These are phyloP conservation scores for Celoporthe dispersa DNA, from an alignment of 2,329 filamentous ascomycete species.

Conservation along the genomic window DNA sequence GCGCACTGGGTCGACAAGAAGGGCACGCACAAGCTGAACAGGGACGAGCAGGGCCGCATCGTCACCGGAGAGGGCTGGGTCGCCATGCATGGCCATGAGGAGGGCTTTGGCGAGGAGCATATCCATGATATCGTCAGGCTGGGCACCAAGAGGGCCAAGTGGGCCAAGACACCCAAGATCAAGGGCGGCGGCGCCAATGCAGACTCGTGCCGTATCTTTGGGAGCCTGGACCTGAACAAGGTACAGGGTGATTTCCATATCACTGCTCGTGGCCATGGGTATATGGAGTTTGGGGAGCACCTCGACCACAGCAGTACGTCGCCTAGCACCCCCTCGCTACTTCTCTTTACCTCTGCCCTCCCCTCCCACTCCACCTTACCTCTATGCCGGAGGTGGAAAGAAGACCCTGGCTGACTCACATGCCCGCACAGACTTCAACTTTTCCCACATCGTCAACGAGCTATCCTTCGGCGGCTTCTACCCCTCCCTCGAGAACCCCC, in stretches of 20 bases:
- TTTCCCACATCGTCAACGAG: slow-evolving; percentile 94
- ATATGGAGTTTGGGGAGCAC: slow-evolving; percentile 78
- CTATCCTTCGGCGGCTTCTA: slow-evolving; percentile 98
- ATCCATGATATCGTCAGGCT: slow-evolving; percentile 88
- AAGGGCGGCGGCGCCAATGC: slow-evolving; percentile 46
- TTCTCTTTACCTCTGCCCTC: not conserved
- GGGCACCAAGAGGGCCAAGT: slow-evolving; percentile 65
- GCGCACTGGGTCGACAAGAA: slow-evolving; percentile 75
- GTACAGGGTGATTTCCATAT: slow-evolving; percentile 99
- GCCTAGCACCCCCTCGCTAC: not conserved
- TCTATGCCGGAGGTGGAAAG: not conserved
- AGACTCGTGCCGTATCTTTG: slow-evolving; percentile 88
- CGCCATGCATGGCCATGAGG: slow-evolving; percentile 54
- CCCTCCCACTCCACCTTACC: not conserved
- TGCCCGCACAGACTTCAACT: slow-evolving; percentile 79
- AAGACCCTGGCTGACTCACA: not conserved
- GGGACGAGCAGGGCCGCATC: slow-evolving; percentile 58
- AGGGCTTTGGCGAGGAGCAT: slow-evolving; percentile 78
- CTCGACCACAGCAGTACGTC: slow-evolving; percentile 78
- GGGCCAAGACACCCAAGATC: slow-evolving; percentile 75
- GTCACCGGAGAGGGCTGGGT: slow-evolving; percentile 64
- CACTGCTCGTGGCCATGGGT: slow-evolving; percentile 94
- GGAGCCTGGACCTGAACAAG: slow-evolving; percentile 89
- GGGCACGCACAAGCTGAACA: slow-evolving; percentile 65
- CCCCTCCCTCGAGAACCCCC: slow-evolving; percentile 88